phyloP scores from a whole-genome alignment of 2,329 filamentous ascomycete genomes.

The Alternaria rosae region DNA sequence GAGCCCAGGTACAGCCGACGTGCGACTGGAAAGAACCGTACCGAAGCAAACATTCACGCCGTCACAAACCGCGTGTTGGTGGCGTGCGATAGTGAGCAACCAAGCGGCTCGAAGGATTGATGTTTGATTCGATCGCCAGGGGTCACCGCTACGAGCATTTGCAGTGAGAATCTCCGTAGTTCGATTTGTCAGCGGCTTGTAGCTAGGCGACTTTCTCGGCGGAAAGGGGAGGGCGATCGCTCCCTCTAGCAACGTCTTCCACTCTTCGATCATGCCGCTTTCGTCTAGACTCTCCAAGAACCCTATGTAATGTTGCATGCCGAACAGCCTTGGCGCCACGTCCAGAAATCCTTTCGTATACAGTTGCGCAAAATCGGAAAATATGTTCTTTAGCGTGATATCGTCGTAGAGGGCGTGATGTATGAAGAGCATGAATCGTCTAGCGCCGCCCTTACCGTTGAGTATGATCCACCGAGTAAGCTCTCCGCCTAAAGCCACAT shows the following conservation, averaged over 20 bases:
- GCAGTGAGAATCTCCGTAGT: not conserved
- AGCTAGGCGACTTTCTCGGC: not conserved
- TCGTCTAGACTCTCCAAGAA: not conserved
- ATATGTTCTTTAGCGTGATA: not conserved
- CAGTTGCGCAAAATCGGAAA: not conserved
- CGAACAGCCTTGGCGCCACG: not conserved
- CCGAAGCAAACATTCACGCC: not conserved
- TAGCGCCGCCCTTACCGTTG: not conserved
- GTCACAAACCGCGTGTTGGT: not conserved
- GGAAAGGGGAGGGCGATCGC: not conserved
- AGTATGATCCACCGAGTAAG: not conserved
- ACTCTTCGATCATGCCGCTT: not conserved
- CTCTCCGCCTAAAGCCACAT: not conserved
- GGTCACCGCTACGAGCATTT: not conserved
- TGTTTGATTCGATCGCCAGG: not conserved
- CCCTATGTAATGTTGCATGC: not conserved
- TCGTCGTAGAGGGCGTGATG: not conserved
- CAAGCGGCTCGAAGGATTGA: not conserved
- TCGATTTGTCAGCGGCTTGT: not conserved
- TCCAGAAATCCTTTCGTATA: not conserved
- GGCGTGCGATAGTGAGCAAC: not conserved
- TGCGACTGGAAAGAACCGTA: not conserved
- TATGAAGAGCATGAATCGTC: not conserved
- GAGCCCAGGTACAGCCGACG: not conserved
- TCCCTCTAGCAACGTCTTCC: not conserved